A percentile compares a stretch with the other conserved stretches of the same genome.
These are phyloP conservation scores for Achlya hypogyna DNA, from an alignment of 352 stramenopile genomes.

Conservation along the genomic window DNA sequence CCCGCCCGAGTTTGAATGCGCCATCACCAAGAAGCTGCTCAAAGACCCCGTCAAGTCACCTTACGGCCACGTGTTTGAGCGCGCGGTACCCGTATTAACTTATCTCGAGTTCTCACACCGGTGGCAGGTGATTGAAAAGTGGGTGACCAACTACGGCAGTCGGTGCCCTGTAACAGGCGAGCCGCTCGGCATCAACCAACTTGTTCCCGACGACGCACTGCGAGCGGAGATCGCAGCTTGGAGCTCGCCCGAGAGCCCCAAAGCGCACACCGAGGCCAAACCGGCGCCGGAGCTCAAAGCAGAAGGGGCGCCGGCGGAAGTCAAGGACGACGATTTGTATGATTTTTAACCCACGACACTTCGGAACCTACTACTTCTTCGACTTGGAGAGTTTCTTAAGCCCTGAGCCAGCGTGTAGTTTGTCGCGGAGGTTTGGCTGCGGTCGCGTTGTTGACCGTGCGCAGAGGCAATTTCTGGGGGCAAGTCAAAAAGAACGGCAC, in stretches of 20 bases:
- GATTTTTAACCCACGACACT: constrained; percentile 2
- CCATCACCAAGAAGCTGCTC: constrained; percentile 60
- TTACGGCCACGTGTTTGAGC: constrained; percentile 69
- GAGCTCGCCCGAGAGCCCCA: constrained; percentile 26
- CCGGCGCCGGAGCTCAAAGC: background rate
- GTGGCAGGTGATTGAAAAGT: constrained; percentile 53
- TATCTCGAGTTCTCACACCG: background rate
- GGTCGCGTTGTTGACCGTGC: no score
- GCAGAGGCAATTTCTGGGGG: no score
- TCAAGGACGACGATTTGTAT: background rate
- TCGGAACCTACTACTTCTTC: no score
- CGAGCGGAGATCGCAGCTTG: constrained; percentile 49
- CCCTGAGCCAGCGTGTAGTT: no score
- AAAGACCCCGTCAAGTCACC: constrained; percentile 60
- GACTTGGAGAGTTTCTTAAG: no score
- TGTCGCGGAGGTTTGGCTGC: no score
- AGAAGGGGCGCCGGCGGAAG: background rate
- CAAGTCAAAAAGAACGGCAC: no score
- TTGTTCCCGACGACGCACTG: constrained; percentile 44
- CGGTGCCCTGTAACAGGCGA: constrained; percentile 65
- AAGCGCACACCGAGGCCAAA: background rate
- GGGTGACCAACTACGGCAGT: constrained; percentile 77
- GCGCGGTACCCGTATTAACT: constrained; percentile 14
- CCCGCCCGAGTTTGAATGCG: constrained; percentile 58
- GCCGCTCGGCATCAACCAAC: constrained; percentile 42